Percentiles rank a stretch among this genome's conserved stretches.
Conservation (phyloP, 306 rosid genomes). For the Citrullus mucosospermus region DNA sequence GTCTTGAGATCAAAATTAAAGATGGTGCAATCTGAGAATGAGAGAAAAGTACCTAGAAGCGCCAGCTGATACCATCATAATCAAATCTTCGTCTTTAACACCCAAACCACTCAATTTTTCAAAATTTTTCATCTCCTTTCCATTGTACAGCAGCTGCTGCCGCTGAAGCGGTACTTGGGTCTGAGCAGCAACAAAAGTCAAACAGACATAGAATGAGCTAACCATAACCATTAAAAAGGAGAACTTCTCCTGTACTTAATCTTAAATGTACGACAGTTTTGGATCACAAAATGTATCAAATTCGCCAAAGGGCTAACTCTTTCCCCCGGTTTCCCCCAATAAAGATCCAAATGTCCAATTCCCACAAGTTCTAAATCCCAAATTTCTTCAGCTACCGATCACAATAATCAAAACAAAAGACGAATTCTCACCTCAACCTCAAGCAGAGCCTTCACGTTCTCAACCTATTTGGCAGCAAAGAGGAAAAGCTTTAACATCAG, state of each 20-base stretch:
- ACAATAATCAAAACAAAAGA: conserved; percentile 2
- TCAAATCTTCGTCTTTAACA: conserved; percentile 83
- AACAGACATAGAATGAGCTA: conserved; percentile 5
- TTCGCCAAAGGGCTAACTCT: not conserved
- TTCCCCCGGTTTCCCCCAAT: not conserved
- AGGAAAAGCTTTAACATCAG: not conserved
- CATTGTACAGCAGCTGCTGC: conserved; percentile 77
- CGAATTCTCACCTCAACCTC: conserved; percentile 66
- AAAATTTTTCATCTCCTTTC: conserved; percentile 57
- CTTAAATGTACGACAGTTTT: not conserved
- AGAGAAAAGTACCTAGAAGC: conserved; percentile 36
- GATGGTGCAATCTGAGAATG: not conserved
- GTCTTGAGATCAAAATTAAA: not conserved
- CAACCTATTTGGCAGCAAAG: conserved; percentile 36
- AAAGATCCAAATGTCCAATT: not conserved
- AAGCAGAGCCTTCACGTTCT: conserved; percentile 84
- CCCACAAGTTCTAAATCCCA: not conserved
- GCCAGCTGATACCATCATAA: conserved; percentile 62
- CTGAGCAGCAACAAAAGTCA: conserved; percentile 27
- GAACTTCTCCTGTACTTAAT: not conserved
- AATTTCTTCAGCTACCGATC: not conserved
- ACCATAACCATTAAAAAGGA: not conserved
- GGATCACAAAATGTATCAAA: not conserved
- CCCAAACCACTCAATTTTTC: conserved; percentile 70
- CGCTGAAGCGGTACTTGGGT: conserved; percentile 69